These are phyloP conservation scores for Heritiera fomes DNA, from an alignment of 345 rosid species.

Conservation along the genomic window DNA sequence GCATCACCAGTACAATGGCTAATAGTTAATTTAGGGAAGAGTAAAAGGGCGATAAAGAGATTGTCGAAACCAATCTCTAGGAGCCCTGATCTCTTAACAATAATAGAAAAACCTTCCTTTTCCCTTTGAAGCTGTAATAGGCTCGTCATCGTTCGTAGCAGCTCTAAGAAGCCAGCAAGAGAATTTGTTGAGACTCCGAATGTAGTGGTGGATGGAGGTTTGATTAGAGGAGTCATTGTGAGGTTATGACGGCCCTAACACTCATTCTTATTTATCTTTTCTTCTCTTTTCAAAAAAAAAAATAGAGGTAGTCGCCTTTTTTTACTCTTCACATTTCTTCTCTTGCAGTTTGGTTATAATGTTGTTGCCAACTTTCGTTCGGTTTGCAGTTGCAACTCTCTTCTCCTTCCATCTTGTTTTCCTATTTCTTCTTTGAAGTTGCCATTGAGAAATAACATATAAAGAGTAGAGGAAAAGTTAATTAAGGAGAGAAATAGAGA, in stretches of 20 bases:
- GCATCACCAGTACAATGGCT: slow-evolving; percentile 22
- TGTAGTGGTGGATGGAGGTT: slow-evolving; percentile 53
- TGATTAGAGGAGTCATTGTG: slow-evolving; percentile 46
- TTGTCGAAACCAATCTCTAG: slow-evolving; percentile 82
- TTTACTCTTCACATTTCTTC: too few relatives aligned
- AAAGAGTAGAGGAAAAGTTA: not conserved
- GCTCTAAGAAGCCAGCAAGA: slow-evolving; percentile 45
- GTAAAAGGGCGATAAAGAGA: slow-evolving; percentile 60
- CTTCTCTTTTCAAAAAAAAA: too few relatives aligned
- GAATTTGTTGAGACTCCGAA: slow-evolving; percentile 88
- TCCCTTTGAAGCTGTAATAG: slow-evolving; percentile 29
- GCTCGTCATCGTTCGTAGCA: slow-evolving; percentile 36
- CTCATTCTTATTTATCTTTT: too few relatives aligned
- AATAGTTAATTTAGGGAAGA: slow-evolving; percentile 32
- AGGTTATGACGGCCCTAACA: slow-evolving; percentile 33
- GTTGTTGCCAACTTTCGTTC: too few relatives aligned
- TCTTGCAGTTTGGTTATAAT: too few relatives aligned
- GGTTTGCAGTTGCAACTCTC: too few relatives aligned
- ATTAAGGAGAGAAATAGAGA: too few relatives aligned
- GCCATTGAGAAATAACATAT: slow-evolving; percentile 43
- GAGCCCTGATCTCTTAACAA: slow-evolving; percentile 64
- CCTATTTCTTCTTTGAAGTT: slow-evolving; percentile 34
- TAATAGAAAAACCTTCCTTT: slow-evolving; percentile 37
- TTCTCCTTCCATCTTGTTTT: too few relatives aligned
- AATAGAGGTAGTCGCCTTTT: too few relatives aligned